Conservation (phyloP, 2,329 filamentous ascomycete species). For the Ophiostoma novo-ulmi region DNA sequence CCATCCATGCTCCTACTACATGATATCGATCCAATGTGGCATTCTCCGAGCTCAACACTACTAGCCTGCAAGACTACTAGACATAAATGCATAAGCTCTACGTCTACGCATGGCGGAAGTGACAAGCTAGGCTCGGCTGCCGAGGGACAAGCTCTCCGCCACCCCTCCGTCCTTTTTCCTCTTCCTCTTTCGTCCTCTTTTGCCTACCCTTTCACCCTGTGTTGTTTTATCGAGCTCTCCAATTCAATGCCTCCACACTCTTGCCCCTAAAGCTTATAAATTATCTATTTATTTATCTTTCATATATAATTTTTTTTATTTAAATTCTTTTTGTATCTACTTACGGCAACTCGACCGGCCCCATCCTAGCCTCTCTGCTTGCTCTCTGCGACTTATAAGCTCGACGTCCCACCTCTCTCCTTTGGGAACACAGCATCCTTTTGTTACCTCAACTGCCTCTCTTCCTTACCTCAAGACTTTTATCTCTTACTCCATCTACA, state of each 20-base stretch:
- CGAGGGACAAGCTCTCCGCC: constrained; percentile 14
- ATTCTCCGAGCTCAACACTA: background rate
- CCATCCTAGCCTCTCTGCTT: background rate
- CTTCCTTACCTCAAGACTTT: background rate
- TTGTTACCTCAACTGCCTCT: background rate
- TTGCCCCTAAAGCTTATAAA: constrained; percentile 5
- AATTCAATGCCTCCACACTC: background rate
- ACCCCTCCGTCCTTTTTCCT: constrained; percentile 7
- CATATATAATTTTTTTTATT: background rate
- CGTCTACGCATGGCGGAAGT: background rate
- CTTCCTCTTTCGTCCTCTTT: background rate
- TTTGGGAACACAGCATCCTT: background rate
- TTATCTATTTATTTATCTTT: background rate
- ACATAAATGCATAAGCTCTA: background rate
- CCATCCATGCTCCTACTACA: background rate
- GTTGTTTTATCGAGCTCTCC: constrained; percentile 6
- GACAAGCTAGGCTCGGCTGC: constrained; percentile 18
- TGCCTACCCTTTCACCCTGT: background rate
- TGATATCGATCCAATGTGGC: background rate
- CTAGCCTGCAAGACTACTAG: background rate
- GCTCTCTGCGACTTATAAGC: background rate
- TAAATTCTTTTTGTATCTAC: background rate
- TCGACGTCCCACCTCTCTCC: background rate
- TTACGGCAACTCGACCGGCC: background rate
- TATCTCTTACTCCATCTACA: background rate